Evolutionary conservation across 2,329 filamentous ascomycete species (phyloP).

Genomic region (Rutstroemia sp.): DNA sequence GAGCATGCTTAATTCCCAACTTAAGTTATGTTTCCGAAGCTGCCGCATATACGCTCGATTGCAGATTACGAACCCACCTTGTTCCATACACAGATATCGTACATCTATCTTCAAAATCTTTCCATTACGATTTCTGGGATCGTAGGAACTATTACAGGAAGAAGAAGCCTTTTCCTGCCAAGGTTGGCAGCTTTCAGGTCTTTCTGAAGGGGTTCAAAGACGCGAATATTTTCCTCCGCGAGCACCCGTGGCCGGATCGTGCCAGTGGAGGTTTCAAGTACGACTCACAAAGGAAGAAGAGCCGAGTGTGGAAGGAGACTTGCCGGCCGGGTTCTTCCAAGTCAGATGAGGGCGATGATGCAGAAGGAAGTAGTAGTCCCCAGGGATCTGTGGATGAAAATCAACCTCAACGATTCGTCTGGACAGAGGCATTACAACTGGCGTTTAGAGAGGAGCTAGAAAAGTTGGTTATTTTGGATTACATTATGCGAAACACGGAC

Average conservation of each 20-base stretch:
- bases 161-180: slow-evolving; percentile 78
- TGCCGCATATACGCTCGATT: slow-evolving; percentile 90
- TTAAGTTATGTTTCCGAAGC: slow-evolving; percentile 97
- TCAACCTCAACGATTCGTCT: slow-evolving; percentile 51
- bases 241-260: slow-evolving; percentile 96
- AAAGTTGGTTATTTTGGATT: slow-evolving; percentile 94
- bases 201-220: slow-evolving; percentile 97
- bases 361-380: slow-evolving; percentile 39
- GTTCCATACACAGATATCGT: slow-evolving; percentile 97
- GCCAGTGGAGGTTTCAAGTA: slow-evolving; percentile 55
- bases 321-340: slow-evolving; percentile 58
- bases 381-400: slow-evolving; percentile 17
- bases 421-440: slow-evolving; percentile 84
- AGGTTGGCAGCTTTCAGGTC: slow-evolving; percentile 93
- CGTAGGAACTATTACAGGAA: slow-evolving; percentile 80
- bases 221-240: slow-evolving; percentile 87
- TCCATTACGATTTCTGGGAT: slow-evolving; percentile 98
- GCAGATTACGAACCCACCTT: slow-evolving; percentile 79
- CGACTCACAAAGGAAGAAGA: slow-evolving; percentile 59
- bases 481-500: slow-evolving; percentile 98
- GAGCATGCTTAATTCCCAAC: slow-evolving; percentile 92
- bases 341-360: slow-evolving; percentile 52
- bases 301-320: slow-evolving; percentile 70
- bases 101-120: slow-evolving; percentile 88
- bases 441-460: slow-evolving; percentile 92